Evolutionary conservation across 192 early-diverging fungal genomes (phyloP), one percentile per base, ranked within the genome.

Genomic region (Rhizophlyctis rosea): DNA sequence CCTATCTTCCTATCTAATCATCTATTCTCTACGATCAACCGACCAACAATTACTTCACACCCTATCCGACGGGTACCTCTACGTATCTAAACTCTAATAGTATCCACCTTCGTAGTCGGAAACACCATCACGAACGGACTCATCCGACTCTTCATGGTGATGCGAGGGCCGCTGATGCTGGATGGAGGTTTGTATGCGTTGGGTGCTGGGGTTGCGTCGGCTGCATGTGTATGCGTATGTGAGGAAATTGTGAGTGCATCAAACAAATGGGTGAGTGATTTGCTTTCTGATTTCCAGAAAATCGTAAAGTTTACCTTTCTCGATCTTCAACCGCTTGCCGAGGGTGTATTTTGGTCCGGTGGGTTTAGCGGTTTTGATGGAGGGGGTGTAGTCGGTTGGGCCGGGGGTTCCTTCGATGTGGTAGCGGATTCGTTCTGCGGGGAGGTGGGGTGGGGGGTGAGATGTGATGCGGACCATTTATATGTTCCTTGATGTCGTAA

Each of bases 111-210:
- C 44, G 62, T 69, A 21, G 70, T 71, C 7, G 81, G 76, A 53
- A 79, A 82, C 9, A 79, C 75, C 23, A 75, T 61, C 5, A 79
- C 77, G 62, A 74, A 82, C 33, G 76, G 76, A 29, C 67, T 70
- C 48, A 60, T 69, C 21, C 81, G 55, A 50, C 72, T 70, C 54
- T 82, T 82, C 65, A 82, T 69, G 29, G 79, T 67, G 3, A 70
- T 62, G 21, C 27, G 51, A 9, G 69, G 54, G 2, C 70, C 66
- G 48, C 30, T 23, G 54, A 48, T 55, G 23, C 5, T 0, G 73
- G 72, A 7, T 65, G 61, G 59, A 27, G 59, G 47, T 11, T n/a
- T 23, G 52, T 81, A 81, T 3, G 69, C 64, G 32, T 72, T 81
- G 1, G 80, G 80, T 3, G 67, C 67, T 0, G 79, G 79, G 25